A percentile compares a stretch with the other conserved stretches of the same genome.
These are phyloP conservation scores for Platismatia glauca DNA, from an alignment of 495 filamentous ascomycete species.

Conservation along the genomic window DNA sequence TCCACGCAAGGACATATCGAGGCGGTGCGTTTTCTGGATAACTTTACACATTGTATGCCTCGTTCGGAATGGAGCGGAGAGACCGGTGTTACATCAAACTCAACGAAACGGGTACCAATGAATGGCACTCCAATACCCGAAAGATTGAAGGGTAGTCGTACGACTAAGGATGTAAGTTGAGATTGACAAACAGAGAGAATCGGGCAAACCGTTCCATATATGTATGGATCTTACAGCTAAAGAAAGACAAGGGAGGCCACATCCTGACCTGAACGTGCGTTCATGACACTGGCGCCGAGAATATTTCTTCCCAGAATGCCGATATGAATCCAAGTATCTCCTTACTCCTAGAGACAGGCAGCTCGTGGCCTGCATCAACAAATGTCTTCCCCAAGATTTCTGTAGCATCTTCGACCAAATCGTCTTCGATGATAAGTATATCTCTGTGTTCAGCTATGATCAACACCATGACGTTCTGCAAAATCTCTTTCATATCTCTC, in stretches of 20 bases:
- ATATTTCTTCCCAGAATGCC: slow-evolving; percentile 5
- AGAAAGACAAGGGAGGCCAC: background rate
- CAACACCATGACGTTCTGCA: slow-evolving; percentile 43
- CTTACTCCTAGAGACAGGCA: slow-evolving; percentile 5
- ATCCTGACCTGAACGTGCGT: background rate
- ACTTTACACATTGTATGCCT: background rate
- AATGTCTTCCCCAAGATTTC: slow-evolving; percentile 45
- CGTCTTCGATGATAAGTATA: slow-evolving; percentile 44
- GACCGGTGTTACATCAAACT: background rate
- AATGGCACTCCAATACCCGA: background rate
- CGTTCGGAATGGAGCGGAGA: background rate
- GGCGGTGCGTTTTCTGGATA: background rate
- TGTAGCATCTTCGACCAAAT: slow-evolving; percentile 48
- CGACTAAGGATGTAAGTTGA: background rate
- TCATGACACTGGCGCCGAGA: background rate
- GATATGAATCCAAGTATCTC: slow-evolving; percentile 8
- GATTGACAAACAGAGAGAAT: background rate
- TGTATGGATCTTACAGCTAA: too few species aligned
- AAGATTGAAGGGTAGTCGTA: background rate
- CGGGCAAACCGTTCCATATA: too few species aligned
- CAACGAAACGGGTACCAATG: background rate
- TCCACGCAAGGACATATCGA: too few species aligned
- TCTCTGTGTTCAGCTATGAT: slow-evolving; percentile 48
- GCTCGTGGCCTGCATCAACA: slow-evolving; percentile 49
- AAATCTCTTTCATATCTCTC: slow-evolving; percentile 24